Evolutionary conservation across 2,329 filamentous ascomycete species (phyloP).

Genomic region (Exophiala xenobiotica): DNA sequence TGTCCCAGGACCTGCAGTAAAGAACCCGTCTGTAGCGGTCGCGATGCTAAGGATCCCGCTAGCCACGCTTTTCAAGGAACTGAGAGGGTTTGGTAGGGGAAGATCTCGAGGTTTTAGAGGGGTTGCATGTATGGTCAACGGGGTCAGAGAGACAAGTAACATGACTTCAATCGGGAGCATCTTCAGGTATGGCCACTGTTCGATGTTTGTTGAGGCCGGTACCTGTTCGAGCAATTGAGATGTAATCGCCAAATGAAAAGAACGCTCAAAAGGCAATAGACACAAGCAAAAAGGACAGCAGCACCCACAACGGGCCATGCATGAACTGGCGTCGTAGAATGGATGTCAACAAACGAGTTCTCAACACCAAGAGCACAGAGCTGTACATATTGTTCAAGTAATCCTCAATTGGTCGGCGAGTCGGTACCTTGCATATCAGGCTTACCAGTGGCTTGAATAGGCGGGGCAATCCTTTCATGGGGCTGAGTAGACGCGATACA

Average conservation of each 20-base stretch:
- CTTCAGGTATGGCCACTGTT: neutral
- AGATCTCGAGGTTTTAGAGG: constrained; percentile 8
- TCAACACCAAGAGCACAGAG: neutral
- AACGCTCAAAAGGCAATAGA: neutral
- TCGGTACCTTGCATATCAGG: constrained; percentile 14
- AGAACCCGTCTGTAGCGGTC: neutral
- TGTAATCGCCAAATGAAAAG: neutral
- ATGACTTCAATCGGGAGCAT: neutral
- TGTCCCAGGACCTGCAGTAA: neutral
- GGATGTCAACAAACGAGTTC: constrained; percentile 4
- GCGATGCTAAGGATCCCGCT: constrained; percentile 15
- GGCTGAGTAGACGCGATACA: too few relatives aligned
- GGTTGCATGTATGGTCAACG: constrained; percentile 9
- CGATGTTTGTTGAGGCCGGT: neutral
- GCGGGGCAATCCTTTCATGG: too few relatives aligned
- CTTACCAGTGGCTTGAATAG: constrained; percentile 10
- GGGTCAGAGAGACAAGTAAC: constrained; percentile 5
- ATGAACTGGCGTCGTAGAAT: neutral
- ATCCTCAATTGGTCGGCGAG: too few relatives aligned
- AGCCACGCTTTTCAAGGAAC: constrained; percentile 16
- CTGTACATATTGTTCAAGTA: neutral
- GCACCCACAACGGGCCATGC: neutral
- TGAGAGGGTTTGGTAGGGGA: constrained; percentile 2
- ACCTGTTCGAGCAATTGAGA: neutral
- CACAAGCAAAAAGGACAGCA: neutral